phyloP scores from a whole-genome alignment of 2,329 filamentous ascomycete genomes.

The Penicillium sp. region DNA sequence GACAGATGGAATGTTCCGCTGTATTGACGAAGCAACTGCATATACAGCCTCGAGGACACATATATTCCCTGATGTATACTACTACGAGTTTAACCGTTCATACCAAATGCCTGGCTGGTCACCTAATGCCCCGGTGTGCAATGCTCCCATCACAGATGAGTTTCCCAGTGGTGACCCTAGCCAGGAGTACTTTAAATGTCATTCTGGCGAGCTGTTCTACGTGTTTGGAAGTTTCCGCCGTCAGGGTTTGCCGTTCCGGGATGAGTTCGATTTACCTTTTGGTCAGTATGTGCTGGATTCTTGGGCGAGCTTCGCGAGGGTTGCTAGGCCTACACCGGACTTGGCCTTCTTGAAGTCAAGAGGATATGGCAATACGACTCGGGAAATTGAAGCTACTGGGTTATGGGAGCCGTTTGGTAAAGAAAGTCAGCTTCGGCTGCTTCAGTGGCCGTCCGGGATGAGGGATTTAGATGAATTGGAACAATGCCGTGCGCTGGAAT shows the following conservation, averaged over 20 bases:
- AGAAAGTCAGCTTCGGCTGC: conserved; percentile 8
- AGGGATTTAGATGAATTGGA: conserved; percentile 11
- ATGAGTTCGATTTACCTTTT: conserved; percentile 22
- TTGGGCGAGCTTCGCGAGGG: conserved; percentile 23
- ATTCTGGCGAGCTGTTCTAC: conserved; percentile 56
- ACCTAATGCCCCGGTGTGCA: conserved; percentile 51
- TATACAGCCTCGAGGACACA: conserved; percentile 47
- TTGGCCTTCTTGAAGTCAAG: conserved; percentile 15
- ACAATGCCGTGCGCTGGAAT: conserved; percentile 14
- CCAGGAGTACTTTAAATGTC: conserved; percentile 52
- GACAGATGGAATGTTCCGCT: conserved; percentile 60
- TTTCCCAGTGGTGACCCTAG: conserved; percentile 49
- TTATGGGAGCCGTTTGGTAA: conserved; percentile 11
- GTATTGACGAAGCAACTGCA: conserved; percentile 58
- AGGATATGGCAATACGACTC: conserved; percentile 17
- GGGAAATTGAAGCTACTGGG: conserved; percentile 8
- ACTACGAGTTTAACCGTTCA: conserved; percentile 60
- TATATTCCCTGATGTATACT: conserved; percentile 53
- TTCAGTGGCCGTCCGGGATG: conserved; percentile 20
- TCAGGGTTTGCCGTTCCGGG: conserved; percentile 15
- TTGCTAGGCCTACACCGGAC: conserved; percentile 16
- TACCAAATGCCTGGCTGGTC: conserved; percentile 49
- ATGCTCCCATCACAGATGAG: conserved; percentile 41
- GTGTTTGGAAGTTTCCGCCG: conserved; percentile 51
- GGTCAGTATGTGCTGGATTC: conserved; percentile 24